Conservation (phyloP, 169 alveolate genomes). For the Plasmodium chabaudi region DNA sequence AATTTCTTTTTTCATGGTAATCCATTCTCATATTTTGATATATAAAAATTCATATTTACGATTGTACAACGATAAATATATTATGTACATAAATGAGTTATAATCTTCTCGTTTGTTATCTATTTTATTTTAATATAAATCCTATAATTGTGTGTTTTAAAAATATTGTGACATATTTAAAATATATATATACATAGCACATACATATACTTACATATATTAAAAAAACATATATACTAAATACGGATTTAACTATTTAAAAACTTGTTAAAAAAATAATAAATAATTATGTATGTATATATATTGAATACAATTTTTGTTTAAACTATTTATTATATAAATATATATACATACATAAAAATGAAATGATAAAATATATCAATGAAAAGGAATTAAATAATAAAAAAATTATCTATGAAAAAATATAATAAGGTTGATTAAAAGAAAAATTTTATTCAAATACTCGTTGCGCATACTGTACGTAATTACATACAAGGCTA, state of each 20-base stretch:
- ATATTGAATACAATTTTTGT: not conserved
- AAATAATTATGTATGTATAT: not conserved
- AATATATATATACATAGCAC: slow-evolving; percentile 5
- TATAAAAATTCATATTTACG: slow-evolving; percentile 14
- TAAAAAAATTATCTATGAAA: not conserved
- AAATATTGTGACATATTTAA: slow-evolving; percentile 5
- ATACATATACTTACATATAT: not conserved
- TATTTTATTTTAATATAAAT: not conserved
- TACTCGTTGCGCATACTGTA: not conserved
- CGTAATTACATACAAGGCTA: too few relatives aligned
- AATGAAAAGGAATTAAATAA: not conserved
- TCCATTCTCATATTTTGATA: slow-evolving; percentile 73
- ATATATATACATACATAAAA: slow-evolving; percentile 5
- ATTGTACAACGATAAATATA: not conserved
- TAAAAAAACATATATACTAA: slow-evolving; percentile 4
- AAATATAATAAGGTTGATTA: not conserved
- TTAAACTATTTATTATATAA: not conserved
- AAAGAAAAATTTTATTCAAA: not conserved
- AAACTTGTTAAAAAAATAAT: not conserved
- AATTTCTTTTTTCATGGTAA: slow-evolving; percentile 47
- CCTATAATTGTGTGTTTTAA: not conserved
- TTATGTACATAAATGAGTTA: not conserved
- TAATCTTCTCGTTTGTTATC: not conserved
- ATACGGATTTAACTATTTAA: slow-evolving; percentile 1
- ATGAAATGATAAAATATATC: not conserved